A percentile compares a stretch with the other conserved stretches of the same genome.
These are phyloP conservation scores for Dorcoceras hygrometricum DNA, from an alignment of 257 asterid genomes.

Conservation along the genomic window DNA sequence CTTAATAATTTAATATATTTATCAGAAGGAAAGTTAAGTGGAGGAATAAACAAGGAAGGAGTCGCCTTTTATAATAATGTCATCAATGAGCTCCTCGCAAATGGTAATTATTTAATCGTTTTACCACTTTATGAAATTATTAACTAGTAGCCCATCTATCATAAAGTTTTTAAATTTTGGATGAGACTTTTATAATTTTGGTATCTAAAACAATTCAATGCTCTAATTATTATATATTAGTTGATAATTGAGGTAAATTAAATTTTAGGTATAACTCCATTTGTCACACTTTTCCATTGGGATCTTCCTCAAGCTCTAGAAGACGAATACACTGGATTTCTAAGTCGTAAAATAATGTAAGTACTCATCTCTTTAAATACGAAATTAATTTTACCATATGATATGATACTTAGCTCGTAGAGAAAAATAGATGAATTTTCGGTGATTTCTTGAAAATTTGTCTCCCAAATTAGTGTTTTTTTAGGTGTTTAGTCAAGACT, in stretches of 20 bases:
- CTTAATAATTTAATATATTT: background rate
- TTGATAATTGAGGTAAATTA: slow-evolving; percentile 6
- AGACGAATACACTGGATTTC: slow-evolving; percentile 65
- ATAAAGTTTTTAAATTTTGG: too few species aligned
- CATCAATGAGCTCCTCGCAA: slow-evolving; percentile 48
- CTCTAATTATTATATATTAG: too few species aligned
- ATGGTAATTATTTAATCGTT: slow-evolving; percentile 38
- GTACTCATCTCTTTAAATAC: slow-evolving; percentile 7
- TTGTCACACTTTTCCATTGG: slow-evolving; percentile 65
- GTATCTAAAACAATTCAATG: too few species aligned
- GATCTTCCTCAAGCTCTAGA: slow-evolving; percentile 75
- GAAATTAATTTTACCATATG: too few species aligned
- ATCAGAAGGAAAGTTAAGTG: slow-evolving; percentile 58
- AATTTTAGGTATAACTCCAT: slow-evolving; percentile 46
- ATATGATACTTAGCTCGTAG: too few species aligned
- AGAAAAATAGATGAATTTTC: too few species aligned
- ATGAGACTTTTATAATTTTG: too few species aligned
- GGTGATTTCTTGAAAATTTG: too few species aligned
- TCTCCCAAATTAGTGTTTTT: too few species aligned
- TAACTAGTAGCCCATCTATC: too few species aligned
- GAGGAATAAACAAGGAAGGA: slow-evolving; percentile 60
- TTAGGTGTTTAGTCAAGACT: too few species aligned
- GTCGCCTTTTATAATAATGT: slow-evolving; percentile 57
- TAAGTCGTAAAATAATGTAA: slow-evolving; percentile 54
- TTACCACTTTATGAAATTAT: background rate